Evolutionary conservation across 2,329 filamentous ascomycete genomes (phyloP).

Genomic region (Alternaria viburni): DNA sequence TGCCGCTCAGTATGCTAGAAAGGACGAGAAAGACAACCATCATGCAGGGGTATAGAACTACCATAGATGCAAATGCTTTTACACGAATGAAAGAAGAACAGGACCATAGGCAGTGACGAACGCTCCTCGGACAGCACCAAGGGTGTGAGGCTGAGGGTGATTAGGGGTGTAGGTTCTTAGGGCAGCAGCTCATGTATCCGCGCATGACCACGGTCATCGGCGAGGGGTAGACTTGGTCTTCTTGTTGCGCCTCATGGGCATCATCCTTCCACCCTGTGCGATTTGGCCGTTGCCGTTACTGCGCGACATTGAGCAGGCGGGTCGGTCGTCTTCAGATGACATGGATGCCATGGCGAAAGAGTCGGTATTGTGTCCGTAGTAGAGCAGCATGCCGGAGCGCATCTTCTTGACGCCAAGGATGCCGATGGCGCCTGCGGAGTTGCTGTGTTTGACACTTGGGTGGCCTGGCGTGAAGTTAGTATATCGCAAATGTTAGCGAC

Average conservation of each 20-base stretch:
- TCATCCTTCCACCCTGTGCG: constrained; percentile 63
- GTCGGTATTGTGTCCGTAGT: constrained; percentile 97
- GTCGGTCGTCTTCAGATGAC: constrained; percentile 75
- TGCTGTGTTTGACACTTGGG: constrained; percentile 79
- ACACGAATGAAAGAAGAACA: neutral
- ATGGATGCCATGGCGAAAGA: constrained; percentile 86
- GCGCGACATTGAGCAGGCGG: constrained; percentile 88
- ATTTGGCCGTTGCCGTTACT: constrained; percentile 61
- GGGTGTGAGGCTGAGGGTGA: neutral
- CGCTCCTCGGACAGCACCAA: rapidly evolving
- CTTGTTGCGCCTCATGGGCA: constrained; percentile 41
- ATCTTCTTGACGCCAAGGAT: constrained; percentile 89
- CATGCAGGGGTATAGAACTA: constrained; percentile 16
- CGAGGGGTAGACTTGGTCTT: constrained; percentile 28
- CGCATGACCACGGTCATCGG: neutral
- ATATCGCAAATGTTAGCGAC: neutral
- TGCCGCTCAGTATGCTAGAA: too few species aligned
- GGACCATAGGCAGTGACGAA: neutral
- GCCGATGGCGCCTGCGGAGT: constrained; percentile 86
- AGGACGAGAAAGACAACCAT: neutral
- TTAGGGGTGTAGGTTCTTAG: neutral
- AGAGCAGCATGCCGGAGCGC: constrained; percentile 76
- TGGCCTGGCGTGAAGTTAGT: constrained; percentile 59
- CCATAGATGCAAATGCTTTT: neutral
- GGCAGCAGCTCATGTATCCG: neutral